Evolutionary conservation across 768 basidiomycete genomes (phyloP).

Genomic region (Tylopilus cervinicoccineus): DNA sequence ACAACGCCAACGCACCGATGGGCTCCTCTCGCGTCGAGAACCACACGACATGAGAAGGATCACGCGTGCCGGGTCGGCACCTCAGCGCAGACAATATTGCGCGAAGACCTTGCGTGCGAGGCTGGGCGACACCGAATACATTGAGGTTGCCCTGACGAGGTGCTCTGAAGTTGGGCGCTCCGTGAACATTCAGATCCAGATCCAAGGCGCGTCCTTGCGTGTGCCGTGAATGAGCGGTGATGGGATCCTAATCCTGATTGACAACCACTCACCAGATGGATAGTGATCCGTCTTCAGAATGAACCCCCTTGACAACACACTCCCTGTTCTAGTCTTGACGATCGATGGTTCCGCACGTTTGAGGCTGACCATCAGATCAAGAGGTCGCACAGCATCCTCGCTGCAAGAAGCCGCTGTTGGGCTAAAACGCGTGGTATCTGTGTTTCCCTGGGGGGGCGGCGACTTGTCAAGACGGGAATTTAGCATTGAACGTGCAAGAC

Average conservation of each 20-base stretch:
- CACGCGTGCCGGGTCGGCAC: constrained; percentile 58
- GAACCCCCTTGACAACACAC: constrained; percentile 82
- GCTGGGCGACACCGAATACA: constrained; percentile 95
- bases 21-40: constrained; percentile 97
- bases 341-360: constrained; percentile 67
- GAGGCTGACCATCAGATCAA: constrained; percentile 62
- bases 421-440: constrained; percentile 6
- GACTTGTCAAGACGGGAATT: constrained; percentile 9
- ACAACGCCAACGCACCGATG: constrained; percentile 53
- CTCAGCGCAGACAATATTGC: constrained; percentile 85
- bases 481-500: constrained; percentile 4
- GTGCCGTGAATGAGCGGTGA: constrained; percentile 2
- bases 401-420: not conserved
- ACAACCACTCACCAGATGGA: constrained; percentile 55
- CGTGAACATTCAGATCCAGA: constrained; percentile 86
- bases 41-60: constrained; percentile 83
- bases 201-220: constrained; percentile 77
- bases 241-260: not conserved
- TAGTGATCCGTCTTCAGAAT: constrained; percentile 94
- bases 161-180: constrained; percentile 93
- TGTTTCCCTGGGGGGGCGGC: not conserved
- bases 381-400: constrained; percentile 25
- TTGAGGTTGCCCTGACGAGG: constrained; percentile 77
- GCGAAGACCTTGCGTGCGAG: constrained; percentile 85
- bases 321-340: constrained; percentile 79